Percentiles rank a stretch among this genome's conserved stretches.
These are phyloP conservation scores for Cichorium intybus DNA, from an alignment of 140 eudicot species.

Conservation along the genomic window DNA sequence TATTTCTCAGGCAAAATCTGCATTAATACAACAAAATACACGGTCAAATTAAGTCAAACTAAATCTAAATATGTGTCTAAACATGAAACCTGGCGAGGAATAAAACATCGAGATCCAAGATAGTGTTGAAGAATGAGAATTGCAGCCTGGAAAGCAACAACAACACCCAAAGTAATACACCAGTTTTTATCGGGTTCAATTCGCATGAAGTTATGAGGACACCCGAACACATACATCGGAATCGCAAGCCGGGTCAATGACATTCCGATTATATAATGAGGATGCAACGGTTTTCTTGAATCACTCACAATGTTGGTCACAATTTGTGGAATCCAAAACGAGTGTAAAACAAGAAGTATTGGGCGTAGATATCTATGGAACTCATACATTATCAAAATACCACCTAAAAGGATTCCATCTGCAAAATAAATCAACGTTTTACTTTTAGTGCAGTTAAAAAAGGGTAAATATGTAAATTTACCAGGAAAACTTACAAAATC, in stretches of 20 bases:
- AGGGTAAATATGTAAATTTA: not conserved
- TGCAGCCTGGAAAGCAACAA: slow-evolving; percentile 72
- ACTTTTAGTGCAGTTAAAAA: not conserved
- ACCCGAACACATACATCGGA: slow-evolving; percentile 86
- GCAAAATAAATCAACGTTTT: slow-evolving; percentile 29
- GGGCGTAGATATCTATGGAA: slow-evolving; percentile 71
- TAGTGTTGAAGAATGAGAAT: slow-evolving; percentile 86
- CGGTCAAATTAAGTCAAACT: not conserved
- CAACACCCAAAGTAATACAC: slow-evolving; percentile 59
- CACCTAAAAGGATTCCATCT: slow-evolving; percentile 98
- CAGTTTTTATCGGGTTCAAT: slow-evolving; percentile 71
- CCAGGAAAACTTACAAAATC: slow-evolving; percentile 61
- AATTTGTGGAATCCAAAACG: slow-evolving; percentile 96
- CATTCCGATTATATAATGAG: slow-evolving; percentile 90
- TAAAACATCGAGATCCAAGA: slow-evolving; percentile 93
- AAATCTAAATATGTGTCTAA: not conserved
- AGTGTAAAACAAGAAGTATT: slow-evolving; percentile 74
- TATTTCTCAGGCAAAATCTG: slow-evolving; percentile 98
- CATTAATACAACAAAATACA: slow-evolving; percentile 23
- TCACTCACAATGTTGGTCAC: slow-evolving; percentile 69
- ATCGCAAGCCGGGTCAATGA: slow-evolving; percentile 79
- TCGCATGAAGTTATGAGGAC: slow-evolving; percentile 96
- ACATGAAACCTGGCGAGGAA: slow-evolving; percentile 83
- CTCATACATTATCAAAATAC: slow-evolving; percentile 92
- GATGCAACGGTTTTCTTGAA: slow-evolving; percentile 96